Conservation (phyloP, 768 basidiomycete genomes). For the Pleurotus djamor region DNA sequence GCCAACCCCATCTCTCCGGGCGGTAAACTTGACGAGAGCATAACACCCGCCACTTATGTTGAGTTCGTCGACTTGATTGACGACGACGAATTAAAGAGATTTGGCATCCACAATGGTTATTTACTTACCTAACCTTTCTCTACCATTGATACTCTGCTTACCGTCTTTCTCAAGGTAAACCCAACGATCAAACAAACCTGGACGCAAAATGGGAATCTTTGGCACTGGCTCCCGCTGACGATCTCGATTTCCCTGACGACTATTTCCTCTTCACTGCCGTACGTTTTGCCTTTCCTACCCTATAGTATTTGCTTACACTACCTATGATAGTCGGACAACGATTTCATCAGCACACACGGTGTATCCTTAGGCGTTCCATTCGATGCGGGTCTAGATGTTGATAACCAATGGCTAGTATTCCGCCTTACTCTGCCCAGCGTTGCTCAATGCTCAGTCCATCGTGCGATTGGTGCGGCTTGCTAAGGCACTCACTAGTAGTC, state of each 20-base stretch:
- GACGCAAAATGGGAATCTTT: conserved; percentile 70
- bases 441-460: neutral
- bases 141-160: neutral
- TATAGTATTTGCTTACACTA: too few species aligned
- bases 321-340: conserved; percentile 52
- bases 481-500: too few species aligned
- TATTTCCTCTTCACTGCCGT: conserved; percentile 68
- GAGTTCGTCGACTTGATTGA: conserved; percentile 58
- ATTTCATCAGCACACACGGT: conserved; percentile 57
- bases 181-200: conserved; percentile 51
- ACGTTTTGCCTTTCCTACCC: conserved; percentile 20
- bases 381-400: conserved; percentile 52
- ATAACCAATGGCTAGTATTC: conserved; percentile 64
- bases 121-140: too few species aligned
- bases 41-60: conserved; percentile 53
- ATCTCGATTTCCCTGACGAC: conserved; percentile 53
- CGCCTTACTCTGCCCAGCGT: conserved; percentile 52
- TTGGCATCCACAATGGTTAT: conserved; percentile 62
- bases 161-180: conserved; percentile 32
- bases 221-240: conserved; percentile 52
- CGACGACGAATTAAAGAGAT: conserved; percentile 49
- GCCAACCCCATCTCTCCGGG: conserved; percentile 46
- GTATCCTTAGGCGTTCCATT: conserved; percentile 47
- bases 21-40: conserved; percentile 42
- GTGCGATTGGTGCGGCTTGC: neutral